Evolutionary conservation across 2,329 filamentous ascomycete genomes (phyloP), one percentile per base, ranked within the genome.

Genomic region (Calonectria pseudoreteaudii): DNA sequence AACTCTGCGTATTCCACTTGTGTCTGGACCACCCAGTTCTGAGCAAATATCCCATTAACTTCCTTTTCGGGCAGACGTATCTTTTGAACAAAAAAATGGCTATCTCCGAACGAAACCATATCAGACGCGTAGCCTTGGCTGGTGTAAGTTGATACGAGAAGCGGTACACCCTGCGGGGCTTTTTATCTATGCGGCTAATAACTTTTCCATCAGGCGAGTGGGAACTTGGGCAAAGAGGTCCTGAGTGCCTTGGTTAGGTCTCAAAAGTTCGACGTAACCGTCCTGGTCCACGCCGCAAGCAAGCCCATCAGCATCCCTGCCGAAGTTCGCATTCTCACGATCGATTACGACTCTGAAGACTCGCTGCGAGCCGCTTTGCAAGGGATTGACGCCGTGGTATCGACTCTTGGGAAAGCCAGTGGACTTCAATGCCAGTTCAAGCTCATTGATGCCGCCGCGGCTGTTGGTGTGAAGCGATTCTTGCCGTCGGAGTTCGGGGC

Each of bases 401-500:
- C 52, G n/a, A 68, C 50, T 7, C 70, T 72, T 6, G 70, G 70
- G 1, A 72, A 72, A 26, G 60, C n/a, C 4, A 72, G 26, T 7
- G 70, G 70, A 2, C 23, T 72, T 14, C 38, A 72, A 26, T 41
- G 38, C 26, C 70, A 72, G 53, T 68, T 72, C 30, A 44, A 26
- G 34, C 70, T 72, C 10, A 72, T 72, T 14, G 70, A 72, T 36
- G 70, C 70, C 18, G 70, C 53, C 2, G 70, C 47, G 4, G 44
- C 53, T 16, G 52, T 34, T 9, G 64, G 70, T 13, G 70, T 72
- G 8, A 72, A 72, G 11, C 53, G 70, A 10, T 72, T 72, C 44
- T 4, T 72, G 36, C 70, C 70, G 4, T 72, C 70, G 2, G 70
- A 72, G n/a, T 72, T 72, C 9, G 70, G 70, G 10, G 70, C 70